phyloP scores from a whole-genome alignment of 805 yeast species.

The Ogataea angusta region DNA sequence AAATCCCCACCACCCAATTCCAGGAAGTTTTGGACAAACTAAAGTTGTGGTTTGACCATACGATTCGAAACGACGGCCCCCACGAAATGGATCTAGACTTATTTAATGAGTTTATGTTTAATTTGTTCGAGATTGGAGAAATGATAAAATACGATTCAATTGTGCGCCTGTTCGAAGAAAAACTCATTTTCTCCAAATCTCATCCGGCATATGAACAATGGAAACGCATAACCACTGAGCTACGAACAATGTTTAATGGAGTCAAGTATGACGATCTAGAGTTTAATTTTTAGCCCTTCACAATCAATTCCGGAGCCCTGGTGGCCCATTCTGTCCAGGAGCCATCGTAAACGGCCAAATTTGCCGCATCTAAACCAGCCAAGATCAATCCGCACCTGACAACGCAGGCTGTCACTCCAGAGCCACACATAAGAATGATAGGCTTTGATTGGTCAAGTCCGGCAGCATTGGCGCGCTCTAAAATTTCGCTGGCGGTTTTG shows the following conservation, averaged over 20 bases:
- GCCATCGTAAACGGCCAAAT: slow-evolving; percentile 73
- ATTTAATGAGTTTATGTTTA: slow-evolving; percentile 28
- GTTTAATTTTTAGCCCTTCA: slow-evolving; percentile 31
- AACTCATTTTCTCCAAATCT: slow-evolving; percentile 6
- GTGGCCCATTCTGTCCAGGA: slow-evolving; percentile 89
- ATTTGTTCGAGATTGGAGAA: slow-evolving; percentile 23
- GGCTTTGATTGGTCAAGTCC: slow-evolving; percentile 49
- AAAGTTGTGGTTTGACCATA: slow-evolving; percentile 24
- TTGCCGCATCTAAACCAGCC: slow-evolving; percentile 43
- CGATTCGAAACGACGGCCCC: slow-evolving; percentile 21
- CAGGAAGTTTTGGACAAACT: slow-evolving; percentile 14
- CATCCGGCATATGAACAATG: slow-evolving; percentile 19
- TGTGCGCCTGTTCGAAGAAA: slow-evolving; percentile 15
- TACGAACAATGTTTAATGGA: slow-evolving; percentile 15
- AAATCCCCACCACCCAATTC: slow-evolving; percentile 18
- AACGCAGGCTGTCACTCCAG: slow-evolving; percentile 94
- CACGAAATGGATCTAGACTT: slow-evolving; percentile 26
- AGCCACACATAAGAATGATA: slow-evolving; percentile 87
- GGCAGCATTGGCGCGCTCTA: slow-evolving; percentile 42
- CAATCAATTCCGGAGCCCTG: slow-evolving; percentile 61
- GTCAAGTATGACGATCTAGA: slow-evolving; percentile 13
- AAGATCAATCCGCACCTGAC: slow-evolving; percentile 69
- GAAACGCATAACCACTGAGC: slow-evolving; percentile 16
- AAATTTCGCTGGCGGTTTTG: slow-evolving; percentile 45
- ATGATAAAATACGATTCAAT: slow-evolving; percentile 19